Evolutionary conservation across 2,329 filamentous ascomycete genomes (phyloP).

Genomic region (Arachnopeziza araneosa): DNA sequence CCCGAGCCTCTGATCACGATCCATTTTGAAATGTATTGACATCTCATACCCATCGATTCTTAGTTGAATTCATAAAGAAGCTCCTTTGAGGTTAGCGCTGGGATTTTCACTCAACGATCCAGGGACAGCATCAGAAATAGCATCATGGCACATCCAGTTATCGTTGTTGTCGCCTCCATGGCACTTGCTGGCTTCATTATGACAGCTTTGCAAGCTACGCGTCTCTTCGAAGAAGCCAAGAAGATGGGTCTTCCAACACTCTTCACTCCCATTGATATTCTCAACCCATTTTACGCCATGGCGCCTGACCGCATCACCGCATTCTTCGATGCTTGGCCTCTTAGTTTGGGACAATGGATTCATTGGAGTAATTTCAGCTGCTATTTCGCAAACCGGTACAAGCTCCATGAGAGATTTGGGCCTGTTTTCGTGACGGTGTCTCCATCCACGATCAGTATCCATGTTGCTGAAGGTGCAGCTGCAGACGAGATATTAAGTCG

Average conservation of each 20-base stretch:
- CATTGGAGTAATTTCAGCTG: slow-evolving; percentile 2
- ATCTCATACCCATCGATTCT: too few relatives aligned
- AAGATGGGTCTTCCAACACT: slow-evolving; percentile 13
- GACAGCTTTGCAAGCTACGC: neutral
- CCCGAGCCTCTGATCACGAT: too few relatives aligned
- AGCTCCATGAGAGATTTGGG: slow-evolving; percentile 9
- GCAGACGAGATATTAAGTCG: slow-evolving; percentile 12
- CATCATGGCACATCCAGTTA: neutral
- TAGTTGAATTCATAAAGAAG: too few relatives aligned
- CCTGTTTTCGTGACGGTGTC: slow-evolving; percentile 11
- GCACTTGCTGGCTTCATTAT: neutral
- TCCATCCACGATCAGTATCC: slow-evolving; percentile 4
- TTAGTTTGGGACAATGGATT: slow-evolving; percentile 8
- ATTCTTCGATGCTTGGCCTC: slow-evolving; percentile 6
- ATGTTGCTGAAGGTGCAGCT: slow-evolving; percentile 11
- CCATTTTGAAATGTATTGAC: too few relatives aligned
- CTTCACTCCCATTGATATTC: slow-evolving; percentile 5
- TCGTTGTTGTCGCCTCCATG: neutral
- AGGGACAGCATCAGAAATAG: too few relatives aligned
- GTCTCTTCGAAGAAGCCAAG: neutral
- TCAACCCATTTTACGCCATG: slow-evolving; percentile 5
- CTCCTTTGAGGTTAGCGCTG: too few relatives aligned
- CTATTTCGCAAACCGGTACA: slow-evolving; percentile 9
- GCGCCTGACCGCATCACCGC: slow-evolving; percentile 1
- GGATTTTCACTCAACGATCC: too few relatives aligned